Evolutionary conservation across 805 yeast genomes (phyloP), one percentile per base, ranked within the genome.

Genomic region (Wickerhamomyces pijperi): DNA sequence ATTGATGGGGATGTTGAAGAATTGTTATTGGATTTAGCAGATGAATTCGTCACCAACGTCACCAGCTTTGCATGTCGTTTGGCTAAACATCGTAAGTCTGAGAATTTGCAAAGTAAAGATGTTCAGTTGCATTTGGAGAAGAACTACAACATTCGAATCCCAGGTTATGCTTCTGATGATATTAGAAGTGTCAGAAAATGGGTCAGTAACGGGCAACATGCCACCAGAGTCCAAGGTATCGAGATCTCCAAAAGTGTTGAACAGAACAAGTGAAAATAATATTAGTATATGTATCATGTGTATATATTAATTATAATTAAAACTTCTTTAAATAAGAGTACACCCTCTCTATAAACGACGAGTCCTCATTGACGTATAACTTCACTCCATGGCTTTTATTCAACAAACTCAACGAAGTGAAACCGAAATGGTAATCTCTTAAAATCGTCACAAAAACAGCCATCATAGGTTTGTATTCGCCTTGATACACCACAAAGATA

Each of bases 1-100:
- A 82, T 92, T 41, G 98, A 90, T 58, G 97, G 97, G 20, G 97
- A 92, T 59, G 95, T 86, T 15, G 96, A 88, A 58, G 97, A 90
- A 49, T 63, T 92, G 32, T 63, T 92, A 28, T 66, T 92, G 34
- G 98, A 92, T 58, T 64, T 92, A 36, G 97, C 98, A 0, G 99
- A 92, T 59, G 97, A 92, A 55, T 92, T 92, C 55, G 92, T 92
- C 14, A 74, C 82, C 7, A 79, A 84, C 36, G 95, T 94, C 2
- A 87, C 97, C 0, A 69, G 86, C 3, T 92, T 92, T 64, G 95
- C 97, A 1, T 90, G 97, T 56, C 74, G 94, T 39, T 67, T 92
- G 47, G 97, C 99, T 18, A 92, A 92, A 57, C 97, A 90, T 55
- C 72, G 99, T 49, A 86, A 84, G 54, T 76, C 85, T 6, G 95